Evolutionary conservation across 805 yeast species (phyloP), one percentile per base, ranked within the genome.

Genomic region (Metschnikowia henanensis): DNA sequence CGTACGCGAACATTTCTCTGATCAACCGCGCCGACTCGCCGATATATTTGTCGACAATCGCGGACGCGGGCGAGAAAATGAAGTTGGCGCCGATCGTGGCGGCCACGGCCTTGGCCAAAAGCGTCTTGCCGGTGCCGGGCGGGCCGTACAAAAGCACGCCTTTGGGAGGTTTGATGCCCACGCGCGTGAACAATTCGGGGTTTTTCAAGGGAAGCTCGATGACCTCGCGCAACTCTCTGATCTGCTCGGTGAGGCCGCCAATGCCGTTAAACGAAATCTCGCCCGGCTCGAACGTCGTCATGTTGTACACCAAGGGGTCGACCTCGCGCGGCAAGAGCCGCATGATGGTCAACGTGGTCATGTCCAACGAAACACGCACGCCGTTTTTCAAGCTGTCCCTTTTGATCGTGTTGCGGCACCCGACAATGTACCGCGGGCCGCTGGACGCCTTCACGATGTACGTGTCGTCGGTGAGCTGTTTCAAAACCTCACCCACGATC

Each of bases 251-350:
- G 52, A 94, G 77, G 49, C 99, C 99, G 76, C 99, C 99, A 60
- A 94, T 90, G 28, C 95, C 94, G 47, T 84, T 84, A 66, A 94
- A 94, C 17, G 97, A 85, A 49, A 92, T 83, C 58, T 90, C 97
- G 49, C 97, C 98, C n/a, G 97, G 96, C 65, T 91, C 96, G 60
- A 94, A 88, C 2, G 95, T 84, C 5, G 99, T 91, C 99, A 94
- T 94, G 68, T 92, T 94, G 67, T 94, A 94, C 51, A 94, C 98
- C 60, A 91, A 75, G 10, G 99, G 99, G 68, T 94, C 99, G 38
- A 95, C 98, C 67, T 94, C 99, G 60, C 99, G 81, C 15, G 99
- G 99, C 57, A 94, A 76, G 34, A 94, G 84, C 60, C 99, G 82
- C 99, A 94, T 94, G 49, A 94, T 94, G 16, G 99, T 94, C 56